A percentile compares a stretch with the other conserved stretches of the same genome.
These are phyloP conservation scores for Thermomucor indicae-seudaticae DNA, from an alignment of 371 early-diverging fungal genomes.

Conservation along the genomic window DNA sequence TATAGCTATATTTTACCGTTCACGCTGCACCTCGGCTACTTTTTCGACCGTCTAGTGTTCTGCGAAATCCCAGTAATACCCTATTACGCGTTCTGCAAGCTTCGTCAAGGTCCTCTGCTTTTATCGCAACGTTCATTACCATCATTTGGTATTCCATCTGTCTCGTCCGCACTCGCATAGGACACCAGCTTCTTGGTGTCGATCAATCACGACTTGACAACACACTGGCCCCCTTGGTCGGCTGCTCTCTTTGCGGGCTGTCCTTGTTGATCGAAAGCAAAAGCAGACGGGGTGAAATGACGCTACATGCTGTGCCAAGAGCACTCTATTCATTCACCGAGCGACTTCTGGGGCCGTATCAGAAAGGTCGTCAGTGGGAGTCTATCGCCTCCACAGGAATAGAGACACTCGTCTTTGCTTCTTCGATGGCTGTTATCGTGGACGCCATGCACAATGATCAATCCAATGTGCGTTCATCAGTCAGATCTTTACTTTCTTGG, in stretches of 20 bases:
- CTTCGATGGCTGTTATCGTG: slow-evolving; percentile 33
- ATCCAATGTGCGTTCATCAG: slow-evolving; percentile 46
- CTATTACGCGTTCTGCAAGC: slow-evolving; percentile 41
- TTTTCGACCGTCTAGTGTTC: slow-evolving; percentile 40
- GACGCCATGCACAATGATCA: slow-evolving; percentile 41
- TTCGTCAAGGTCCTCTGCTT: slow-evolving; percentile 53
- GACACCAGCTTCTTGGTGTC: slow-evolving; percentile 35
- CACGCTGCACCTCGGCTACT: slow-evolving; percentile 56
- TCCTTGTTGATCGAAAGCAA: slow-evolving; percentile 56
- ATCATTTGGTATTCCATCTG: slow-evolving; percentile 61
- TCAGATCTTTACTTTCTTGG: slow-evolving; percentile 53
- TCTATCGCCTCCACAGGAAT: slow-evolving; percentile 18
- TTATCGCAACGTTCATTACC: slow-evolving; percentile 57
- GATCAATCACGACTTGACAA: slow-evolving; percentile 36
- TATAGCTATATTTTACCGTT: slow-evolving; percentile 56
- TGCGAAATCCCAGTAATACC: slow-evolving; percentile 25
- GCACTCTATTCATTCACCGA: slow-evolving; percentile 53
- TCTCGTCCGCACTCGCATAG: slow-evolving; percentile 47
- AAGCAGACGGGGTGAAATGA: slow-evolving; percentile 62
- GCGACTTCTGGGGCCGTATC: slow-evolving; percentile 38
- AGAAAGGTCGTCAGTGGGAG: slow-evolving; percentile 37
- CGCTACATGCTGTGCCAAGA: slow-evolving; percentile 56
- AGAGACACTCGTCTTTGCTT: slow-evolving; percentile 35
- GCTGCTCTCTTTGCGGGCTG: slow-evolving; percentile 55
- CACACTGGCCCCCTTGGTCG: slow-evolving; percentile 49